These are phyloP conservation scores for Hypomontagnella submonticulosa DNA, from an alignment of 495 filamentous ascomycete genomes.

Conservation along the genomic window DNA sequence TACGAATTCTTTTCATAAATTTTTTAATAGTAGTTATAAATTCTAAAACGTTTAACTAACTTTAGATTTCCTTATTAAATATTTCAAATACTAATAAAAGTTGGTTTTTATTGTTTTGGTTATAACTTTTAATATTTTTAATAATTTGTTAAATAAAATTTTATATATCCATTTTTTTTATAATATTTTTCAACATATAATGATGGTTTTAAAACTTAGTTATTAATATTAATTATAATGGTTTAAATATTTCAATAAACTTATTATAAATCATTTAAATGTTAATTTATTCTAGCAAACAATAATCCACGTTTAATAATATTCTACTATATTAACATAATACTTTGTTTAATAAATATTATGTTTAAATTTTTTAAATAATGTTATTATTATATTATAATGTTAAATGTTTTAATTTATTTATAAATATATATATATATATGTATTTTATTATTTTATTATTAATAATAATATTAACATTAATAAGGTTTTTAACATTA, in stretches of 20 bases:
- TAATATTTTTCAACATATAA: neutral
- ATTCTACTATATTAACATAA: neutral
- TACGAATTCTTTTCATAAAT: neutral
- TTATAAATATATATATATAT: slow-evolving; percentile 1
- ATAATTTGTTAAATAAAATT: neutral
- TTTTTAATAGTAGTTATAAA: neutral
- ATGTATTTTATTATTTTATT: slow-evolving; percentile 1
- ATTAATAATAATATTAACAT: neutral
- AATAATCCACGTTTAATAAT: neutral
- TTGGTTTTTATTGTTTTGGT: neutral
- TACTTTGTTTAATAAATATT: slow-evolving; percentile 1
- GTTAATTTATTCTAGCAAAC: neutral
- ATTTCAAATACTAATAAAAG: neutral
- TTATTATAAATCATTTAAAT: neutral
- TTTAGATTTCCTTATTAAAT: neutral
- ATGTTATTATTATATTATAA: neutral
- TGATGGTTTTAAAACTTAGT: neutral
- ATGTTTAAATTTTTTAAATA: neutral
- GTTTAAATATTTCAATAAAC: neutral
- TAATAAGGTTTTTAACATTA: neutral
- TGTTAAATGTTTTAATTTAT: slow-evolving; percentile 4
- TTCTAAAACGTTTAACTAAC: neutral
- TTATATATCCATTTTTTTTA: neutral
- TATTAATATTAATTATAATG: neutral
- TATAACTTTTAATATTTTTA: slow-evolving; percentile 3